phyloP scores from a whole-genome alignment of 441 rosid species.

The Aleurites moluccanus region DNA sequence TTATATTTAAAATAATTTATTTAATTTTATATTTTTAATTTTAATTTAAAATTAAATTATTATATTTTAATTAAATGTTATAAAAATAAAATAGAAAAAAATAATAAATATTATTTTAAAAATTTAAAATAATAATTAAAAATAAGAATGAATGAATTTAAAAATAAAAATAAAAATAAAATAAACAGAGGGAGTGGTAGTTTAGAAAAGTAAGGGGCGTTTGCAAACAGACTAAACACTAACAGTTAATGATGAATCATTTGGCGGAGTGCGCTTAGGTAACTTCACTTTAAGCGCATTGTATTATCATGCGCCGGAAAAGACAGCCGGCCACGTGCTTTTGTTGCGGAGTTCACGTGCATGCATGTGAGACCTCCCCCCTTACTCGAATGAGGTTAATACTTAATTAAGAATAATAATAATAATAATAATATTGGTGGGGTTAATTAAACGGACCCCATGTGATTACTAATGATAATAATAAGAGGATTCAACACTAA shows the following conservation, averaged over 20 bases:
- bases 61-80: too few species aligned
- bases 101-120: too few species aligned
- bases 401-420: not conserved
- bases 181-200: too few species aligned
- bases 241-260: too few species aligned
- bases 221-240: too few species aligned
- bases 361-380: slow-evolving; percentile 45
- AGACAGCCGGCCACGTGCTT: slow-evolving; percentile 59
- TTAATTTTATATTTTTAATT: too few species aligned
- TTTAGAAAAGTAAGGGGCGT: not conserved
- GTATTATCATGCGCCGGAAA: slow-evolving; percentile 28
- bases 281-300: not conserved
- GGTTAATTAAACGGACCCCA: slow-evolving; percentile 18
- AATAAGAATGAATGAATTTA: too few species aligned
- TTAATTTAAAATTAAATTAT: too few species aligned
- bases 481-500: not conserved
- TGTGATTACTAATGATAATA: slow-evolving; percentile 21
- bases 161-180: too few species aligned
- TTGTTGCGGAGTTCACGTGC: slow-evolving; percentile 46
- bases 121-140: too few species aligned
- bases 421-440: not conserved
- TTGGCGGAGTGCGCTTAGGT: not conserved
- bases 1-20: too few species aligned
- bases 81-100: too few species aligned
- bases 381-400: slow-evolving; percentile 25